Evolutionary conservation across 305 asterid genomes (phyloP), one percentile per base, ranked within the genome.

Genomic region (Fraxinus sp.): DNA sequence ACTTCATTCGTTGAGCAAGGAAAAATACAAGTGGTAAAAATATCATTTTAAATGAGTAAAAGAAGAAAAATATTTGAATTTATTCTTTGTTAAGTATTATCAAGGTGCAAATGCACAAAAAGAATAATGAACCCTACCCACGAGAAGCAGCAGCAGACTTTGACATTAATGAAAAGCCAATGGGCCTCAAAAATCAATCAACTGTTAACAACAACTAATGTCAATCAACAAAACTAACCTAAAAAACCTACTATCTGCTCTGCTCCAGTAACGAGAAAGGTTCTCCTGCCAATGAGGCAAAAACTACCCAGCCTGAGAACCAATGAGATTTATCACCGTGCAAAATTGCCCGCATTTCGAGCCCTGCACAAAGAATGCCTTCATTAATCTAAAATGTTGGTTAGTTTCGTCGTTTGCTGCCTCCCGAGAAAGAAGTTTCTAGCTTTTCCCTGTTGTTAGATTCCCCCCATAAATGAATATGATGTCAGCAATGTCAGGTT

Each of bases 321-420:
- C 92, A 70, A 87, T 74, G 79, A 89, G 77, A 85, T 88, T 82
- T 83, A 84, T 87, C 84, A 77, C 86, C 87, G 85, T 88, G 97
- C 95, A 84, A 81, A 32, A 11, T 85, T 78, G 86, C 93, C 93
- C 89, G 91, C 86, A 77, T 85, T 87, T 79, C 62, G 90, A 86
- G 92, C 90, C 88, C 93, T 84, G 94, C 97, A 91, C 93, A 93
- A 93, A 95, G 90, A 92, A 93, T 86, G 68, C 57, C 73, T 81
- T 82, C 57, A 87, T 81, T 83, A 84, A 82, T 85, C 95, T 91
- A 91, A 81, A 84, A 28, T 30, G 77, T 85, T 87, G 89, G 93
- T 89, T 91, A 89, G 84, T 73, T 82, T 46, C 41, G 64, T 76
- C 49, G 55, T 55, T 74, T 70, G 81, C 88, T 85, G 91, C 91